Conservation (phyloP, 2,329 filamentous ascomycete species). For the Pyrenophora seminiperda region DNA sequence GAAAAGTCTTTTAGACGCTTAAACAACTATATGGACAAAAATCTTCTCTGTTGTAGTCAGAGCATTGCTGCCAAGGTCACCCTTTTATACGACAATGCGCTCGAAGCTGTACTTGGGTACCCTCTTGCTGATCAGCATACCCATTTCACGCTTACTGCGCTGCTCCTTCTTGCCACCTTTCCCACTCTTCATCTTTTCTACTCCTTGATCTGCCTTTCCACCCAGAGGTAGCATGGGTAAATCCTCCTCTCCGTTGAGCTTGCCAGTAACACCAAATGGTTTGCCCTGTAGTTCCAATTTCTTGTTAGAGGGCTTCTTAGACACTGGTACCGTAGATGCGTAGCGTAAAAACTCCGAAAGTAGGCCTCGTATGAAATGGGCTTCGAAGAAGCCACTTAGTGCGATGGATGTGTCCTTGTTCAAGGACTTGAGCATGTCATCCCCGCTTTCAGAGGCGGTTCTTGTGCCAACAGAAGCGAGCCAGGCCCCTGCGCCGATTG, state of each 20-base stretch:
- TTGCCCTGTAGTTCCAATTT: conserved; percentile 52
- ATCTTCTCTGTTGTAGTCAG: no score
- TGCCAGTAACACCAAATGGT: conserved; percentile 51
- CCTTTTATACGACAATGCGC: conserved; percentile 57
- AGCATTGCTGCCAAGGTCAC: background rate
- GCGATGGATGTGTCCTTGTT: conserved; percentile 72
- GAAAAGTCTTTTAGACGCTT: no score
- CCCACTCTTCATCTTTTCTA: conserved; percentile 61
- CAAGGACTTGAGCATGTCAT: conserved; percentile 68
- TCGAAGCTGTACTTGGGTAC: conserved; percentile 85
- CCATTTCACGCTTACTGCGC: conserved; percentile 74
- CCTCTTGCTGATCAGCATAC: conserved; percentile 76
- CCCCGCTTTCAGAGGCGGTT: conserved; percentile 59
- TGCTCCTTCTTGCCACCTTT: conserved; percentile 71
- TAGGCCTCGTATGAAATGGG: conserved; percentile 66
- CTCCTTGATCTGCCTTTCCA: conserved; percentile 62
- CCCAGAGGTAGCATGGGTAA: conserved; percentile 70
- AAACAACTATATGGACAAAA: no score
- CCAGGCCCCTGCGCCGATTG: conserved; percentile 76
- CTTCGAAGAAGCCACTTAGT: conserved; percentile 73
- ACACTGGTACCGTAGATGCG: conserved; percentile 35
- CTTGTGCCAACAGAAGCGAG: conserved; percentile 58
- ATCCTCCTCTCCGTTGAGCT: conserved; percentile 45
- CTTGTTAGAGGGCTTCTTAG: conserved; percentile 39
- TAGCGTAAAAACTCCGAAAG: conserved; percentile 71